Percentiles rank a stretch among this genome's conserved stretches.
These are phyloP conservation scores for Fraxinus dipetala DNA, from an alignment of 305 asterid genomes.

Conservation along the genomic window DNA sequence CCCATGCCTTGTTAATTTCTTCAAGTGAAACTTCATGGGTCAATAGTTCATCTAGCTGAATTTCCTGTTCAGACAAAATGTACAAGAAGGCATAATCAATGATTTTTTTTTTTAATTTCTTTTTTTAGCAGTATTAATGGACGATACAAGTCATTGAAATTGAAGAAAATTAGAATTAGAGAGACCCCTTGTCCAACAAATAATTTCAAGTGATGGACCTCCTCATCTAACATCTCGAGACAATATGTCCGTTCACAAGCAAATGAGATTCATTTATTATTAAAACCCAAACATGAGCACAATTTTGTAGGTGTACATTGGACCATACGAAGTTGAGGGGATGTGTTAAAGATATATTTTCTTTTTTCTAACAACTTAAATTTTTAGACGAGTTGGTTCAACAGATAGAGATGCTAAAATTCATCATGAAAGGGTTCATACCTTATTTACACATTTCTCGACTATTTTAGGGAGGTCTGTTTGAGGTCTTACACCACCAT, in stretches of 20 bases:
- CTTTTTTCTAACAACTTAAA: neutral
- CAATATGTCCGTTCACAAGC: neutral
- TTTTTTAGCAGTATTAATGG: neutral
- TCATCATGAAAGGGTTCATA: constrained; percentile 7
- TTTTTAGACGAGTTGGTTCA: neutral
- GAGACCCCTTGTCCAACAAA: neutral
- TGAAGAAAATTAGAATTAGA: neutral
- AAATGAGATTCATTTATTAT: neutral
- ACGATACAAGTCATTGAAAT: neutral
- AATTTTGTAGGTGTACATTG: neutral
- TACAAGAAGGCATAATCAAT: neutral
- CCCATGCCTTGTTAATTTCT: constrained; percentile 58
- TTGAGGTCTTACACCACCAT: constrained; percentile 65
- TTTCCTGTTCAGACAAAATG: constrained; percentile 39
- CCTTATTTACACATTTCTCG: constrained; percentile 67
- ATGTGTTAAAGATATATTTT: neutral
- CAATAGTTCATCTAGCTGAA: constrained; percentile 55
- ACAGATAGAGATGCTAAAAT: neutral
- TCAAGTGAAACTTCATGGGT: constrained; percentile 66
- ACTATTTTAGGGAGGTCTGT: constrained; percentile 64
- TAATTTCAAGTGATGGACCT: neutral
- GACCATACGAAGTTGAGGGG: neutral
- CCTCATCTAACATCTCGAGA: neutral
- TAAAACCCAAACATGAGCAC: neutral
- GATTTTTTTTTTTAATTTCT: neutral